Evolutionary conservation across 1,284 basidiomycete genomes (phyloP).

Genomic region (Chondrostereum purpureum): DNA sequence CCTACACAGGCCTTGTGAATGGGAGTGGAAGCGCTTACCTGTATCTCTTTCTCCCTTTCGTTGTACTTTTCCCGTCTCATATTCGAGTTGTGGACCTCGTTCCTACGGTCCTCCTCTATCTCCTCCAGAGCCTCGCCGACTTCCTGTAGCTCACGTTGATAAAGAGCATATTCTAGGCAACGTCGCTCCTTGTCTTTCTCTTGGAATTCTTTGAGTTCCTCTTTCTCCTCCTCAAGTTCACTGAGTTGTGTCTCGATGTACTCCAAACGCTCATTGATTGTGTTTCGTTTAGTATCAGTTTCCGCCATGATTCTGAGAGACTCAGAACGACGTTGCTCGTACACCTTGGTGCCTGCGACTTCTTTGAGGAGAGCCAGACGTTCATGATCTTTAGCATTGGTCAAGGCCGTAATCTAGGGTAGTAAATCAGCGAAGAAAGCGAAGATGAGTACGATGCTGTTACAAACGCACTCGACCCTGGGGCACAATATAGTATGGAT

Average conservation of each 20-base stretch:
- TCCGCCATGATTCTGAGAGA: conserved; percentile 95
- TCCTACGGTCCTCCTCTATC: conserved; percentile 75
- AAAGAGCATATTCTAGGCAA: conserved; percentile 93
- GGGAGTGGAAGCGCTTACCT: conserved; percentile 38
- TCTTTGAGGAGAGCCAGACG: conserved; percentile 92
- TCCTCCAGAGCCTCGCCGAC: conserved; percentile 79
- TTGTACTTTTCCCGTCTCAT: conserved; percentile 76
- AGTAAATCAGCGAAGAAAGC: background rate
- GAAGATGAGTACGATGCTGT: too few species aligned
- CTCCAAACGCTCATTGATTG: conserved; percentile 85
- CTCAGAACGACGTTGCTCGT: conserved; percentile 90
- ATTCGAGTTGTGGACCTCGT: conserved; percentile 83
- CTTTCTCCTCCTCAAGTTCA: conserved; percentile 96
- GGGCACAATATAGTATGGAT: conserved; percentile 99
- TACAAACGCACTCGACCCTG: conserved; percentile 86
- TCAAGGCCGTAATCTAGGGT: conserved; percentile 85
- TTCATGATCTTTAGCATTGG: conserved; percentile 96
- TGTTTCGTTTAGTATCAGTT: conserved; percentile 87
- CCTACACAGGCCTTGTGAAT: conserved; percentile 3
- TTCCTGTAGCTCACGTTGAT: conserved; percentile 87
- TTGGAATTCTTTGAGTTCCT: conserved; percentile 95
- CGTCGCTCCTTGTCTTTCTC: conserved; percentile 91
- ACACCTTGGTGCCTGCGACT: conserved; percentile 97
- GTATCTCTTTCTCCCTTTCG: conserved; percentile 76
- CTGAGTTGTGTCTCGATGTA: conserved; percentile 87